These are phyloP conservation scores for Lasiosphaeris hirsuta DNA, from an alignment of 495 filamentous ascomycete species.

Conservation along the genomic window DNA sequence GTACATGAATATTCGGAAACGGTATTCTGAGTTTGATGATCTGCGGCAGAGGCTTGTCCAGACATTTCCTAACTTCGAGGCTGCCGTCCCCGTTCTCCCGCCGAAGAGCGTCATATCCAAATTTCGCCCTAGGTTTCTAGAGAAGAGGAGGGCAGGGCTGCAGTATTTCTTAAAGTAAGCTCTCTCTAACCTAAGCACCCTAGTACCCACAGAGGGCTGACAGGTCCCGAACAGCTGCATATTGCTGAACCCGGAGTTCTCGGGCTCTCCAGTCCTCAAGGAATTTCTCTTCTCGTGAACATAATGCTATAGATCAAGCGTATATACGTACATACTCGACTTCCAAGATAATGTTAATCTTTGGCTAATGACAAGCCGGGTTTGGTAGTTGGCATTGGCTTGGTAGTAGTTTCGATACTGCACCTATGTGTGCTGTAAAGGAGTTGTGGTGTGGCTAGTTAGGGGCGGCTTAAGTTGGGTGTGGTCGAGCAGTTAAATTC, in stretches of 20 bases:
- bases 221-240: constrained; percentile 42
- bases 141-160: constrained; percentile 50
- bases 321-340: neutral
- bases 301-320: neutral
- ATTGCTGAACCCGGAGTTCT: constrained; percentile 55
- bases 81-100: constrained; percentile 53
- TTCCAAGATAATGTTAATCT: constrained; percentile 30
- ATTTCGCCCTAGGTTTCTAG: constrained; percentile 51
- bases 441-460: too few relatives aligned
- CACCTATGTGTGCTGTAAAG: too few relatives aligned
- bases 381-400: neutral
- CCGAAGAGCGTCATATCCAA: constrained; percentile 54
- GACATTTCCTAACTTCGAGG: constrained; percentile 53
- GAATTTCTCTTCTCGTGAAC: constrained; percentile 55
- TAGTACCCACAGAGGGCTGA: neutral
- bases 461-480: too few relatives aligned
- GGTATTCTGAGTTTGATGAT: constrained; percentile 58
- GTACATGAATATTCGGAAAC: constrained; percentile 53
- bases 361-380: constrained; percentile 1
- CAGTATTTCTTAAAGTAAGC: constrained; percentile 57
- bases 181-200: too few relatives aligned
- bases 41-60: constrained; percentile 46
- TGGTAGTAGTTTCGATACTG: too few relatives aligned
- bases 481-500: too few relatives aligned
- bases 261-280: constrained; percentile 52